Percentiles rank a stretch among this genome's conserved stretches.
phyloP scores from a whole-genome alignment of 1,284 basidiomycete species.

The Lentinula novae-zelandiae region DNA sequence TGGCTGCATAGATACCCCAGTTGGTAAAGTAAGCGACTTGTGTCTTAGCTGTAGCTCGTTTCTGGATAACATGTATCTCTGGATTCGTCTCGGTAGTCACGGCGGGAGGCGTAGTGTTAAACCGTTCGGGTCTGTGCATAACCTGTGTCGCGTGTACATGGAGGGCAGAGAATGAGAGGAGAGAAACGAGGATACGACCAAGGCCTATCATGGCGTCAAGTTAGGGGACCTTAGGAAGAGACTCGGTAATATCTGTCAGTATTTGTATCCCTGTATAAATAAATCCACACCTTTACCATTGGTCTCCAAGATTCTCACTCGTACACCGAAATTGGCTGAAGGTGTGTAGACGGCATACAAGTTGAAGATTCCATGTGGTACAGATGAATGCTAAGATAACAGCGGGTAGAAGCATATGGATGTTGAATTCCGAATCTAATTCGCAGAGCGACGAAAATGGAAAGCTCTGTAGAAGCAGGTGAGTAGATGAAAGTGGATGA shows the following conservation, averaged over 20 bases:
- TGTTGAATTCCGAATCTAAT: not conserved
- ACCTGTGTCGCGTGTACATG: slow-evolving; percentile 44
- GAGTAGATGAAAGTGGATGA: not conserved
- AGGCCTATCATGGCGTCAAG: slow-evolving; percentile 3
- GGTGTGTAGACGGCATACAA: not conserved
- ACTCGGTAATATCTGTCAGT: not conserved
- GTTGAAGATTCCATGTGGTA: not conserved
- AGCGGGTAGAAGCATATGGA: not conserved
- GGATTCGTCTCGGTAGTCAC: slow-evolving; percentile 34
- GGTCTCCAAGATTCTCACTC: not conserved
- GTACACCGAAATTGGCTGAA: not conserved
- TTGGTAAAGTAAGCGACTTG: slow-evolving; percentile 66
- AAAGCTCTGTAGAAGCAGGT: not conserved
- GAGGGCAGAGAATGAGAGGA: slow-evolving; percentile 8
- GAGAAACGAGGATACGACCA: slow-evolving; percentile 6
- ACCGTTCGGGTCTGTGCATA: slow-evolving; percentile 52
- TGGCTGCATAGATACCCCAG: slow-evolving; percentile 74
- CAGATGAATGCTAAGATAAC: not conserved
- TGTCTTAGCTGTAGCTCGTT: slow-evolving; percentile 45
- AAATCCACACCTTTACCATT: not conserved
- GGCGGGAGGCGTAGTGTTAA: slow-evolving; percentile 37
- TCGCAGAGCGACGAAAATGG: not conserved
- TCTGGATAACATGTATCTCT: slow-evolving; percentile 39
- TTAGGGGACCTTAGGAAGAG: not conserved
- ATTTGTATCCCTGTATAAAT: not conserved